Evolutionary conservation across 208 protist species (phyloP).

Genomic region (Trypanosomatidae sp.): DNA sequence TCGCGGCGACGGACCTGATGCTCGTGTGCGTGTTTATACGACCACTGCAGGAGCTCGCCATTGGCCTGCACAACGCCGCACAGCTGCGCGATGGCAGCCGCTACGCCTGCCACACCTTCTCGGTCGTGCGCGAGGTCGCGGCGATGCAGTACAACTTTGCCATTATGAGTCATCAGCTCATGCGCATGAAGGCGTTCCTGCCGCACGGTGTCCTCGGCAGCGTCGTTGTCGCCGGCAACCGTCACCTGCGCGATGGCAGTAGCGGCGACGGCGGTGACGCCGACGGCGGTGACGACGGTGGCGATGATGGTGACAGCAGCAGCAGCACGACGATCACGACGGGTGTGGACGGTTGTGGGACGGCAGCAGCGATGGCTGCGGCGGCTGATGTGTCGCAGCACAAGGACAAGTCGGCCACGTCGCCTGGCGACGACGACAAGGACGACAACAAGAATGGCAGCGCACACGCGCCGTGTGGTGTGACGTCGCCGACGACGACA

Average conservation of each 20-base stretch:
- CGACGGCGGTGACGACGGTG: background rate
- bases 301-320: background rate
- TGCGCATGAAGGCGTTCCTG: slow-evolving; percentile 41
- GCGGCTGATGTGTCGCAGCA: too few species aligned
- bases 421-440: too few species aligned
- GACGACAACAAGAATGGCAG: too few species aligned
- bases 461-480: too few species aligned
- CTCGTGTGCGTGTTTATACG: slow-evolving; percentile 27
- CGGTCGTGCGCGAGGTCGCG: slow-evolving; percentile 26
- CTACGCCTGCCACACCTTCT: slow-evolving; percentile 4
- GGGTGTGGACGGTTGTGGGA: too few species aligned
- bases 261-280: background rate
- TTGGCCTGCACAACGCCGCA: slow-evolving; percentile 16
- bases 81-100: slow-evolving; percentile 22
- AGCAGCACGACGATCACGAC: too few species aligned
- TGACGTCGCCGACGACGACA: too few species aligned
- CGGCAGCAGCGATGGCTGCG: too few species aligned
- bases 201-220: slow-evolving; percentile 20
- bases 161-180: slow-evolving; percentile 28
- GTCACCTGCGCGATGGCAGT: background rate
- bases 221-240: background rate
- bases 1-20: slow-evolving; percentile 9
- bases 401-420: too few species aligned
- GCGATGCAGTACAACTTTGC: slow-evolving; percentile 32
- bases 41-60: slow-evolving; percentile 13